A percentile compares a stretch with the other conserved stretches of the same genome.
These are phyloP conservation scores for Aspergillus fumigatus DNA, from an alignment of 2,329 filamentous ascomycete species.

Conservation along the genomic window DNA sequence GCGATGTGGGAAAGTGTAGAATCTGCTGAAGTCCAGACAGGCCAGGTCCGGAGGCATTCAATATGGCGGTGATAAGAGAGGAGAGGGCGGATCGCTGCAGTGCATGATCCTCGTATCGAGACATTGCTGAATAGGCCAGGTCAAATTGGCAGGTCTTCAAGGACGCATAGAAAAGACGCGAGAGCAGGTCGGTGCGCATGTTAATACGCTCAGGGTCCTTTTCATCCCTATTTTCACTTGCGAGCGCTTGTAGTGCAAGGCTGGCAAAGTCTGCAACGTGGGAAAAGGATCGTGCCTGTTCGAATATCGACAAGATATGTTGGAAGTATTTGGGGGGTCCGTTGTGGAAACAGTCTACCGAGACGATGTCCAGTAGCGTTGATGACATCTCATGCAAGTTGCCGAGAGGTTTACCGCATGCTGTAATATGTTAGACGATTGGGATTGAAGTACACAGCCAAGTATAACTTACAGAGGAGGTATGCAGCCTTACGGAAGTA, in stretches of 20 bases:
- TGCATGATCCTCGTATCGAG: slow-evolving; percentile 65
- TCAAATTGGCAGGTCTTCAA: slow-evolving; percentile 75
- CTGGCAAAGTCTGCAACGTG: slow-evolving; percentile 81
- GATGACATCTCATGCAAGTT: slow-evolving; percentile 45
- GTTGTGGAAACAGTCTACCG: slow-evolving; percentile 63
- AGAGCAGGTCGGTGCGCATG: slow-evolving; percentile 67
- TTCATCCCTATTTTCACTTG: slow-evolving; percentile 28
- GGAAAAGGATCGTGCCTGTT: slow-evolving; percentile 69
- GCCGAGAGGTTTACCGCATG: slow-evolving; percentile 42
- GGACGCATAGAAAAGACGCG: slow-evolving; percentile 77
- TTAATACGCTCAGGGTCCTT: slow-evolving; percentile 34
- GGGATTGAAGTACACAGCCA: neutral
- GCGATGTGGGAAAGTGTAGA: slow-evolving; percentile 66
- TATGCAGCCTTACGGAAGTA: slow-evolving; percentile 80
- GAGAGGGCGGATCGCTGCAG: slow-evolving; percentile 69
- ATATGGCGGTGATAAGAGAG: slow-evolving; percentile 54
- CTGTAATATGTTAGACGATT: slow-evolving; percentile 24
- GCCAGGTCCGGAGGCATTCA: slow-evolving; percentile 38
- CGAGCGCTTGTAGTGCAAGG: slow-evolving; percentile 63
- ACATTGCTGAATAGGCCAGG: slow-evolving; percentile 73
- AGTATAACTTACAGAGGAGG: slow-evolving; percentile 65
- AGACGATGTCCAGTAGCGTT: slow-evolving; percentile 69
- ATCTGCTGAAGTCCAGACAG: slow-evolving; percentile 52
- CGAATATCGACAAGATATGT: slow-evolving; percentile 78
- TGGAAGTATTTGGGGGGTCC: slow-evolving; percentile 81